Evolutionary conservation across 2,329 filamentous ascomycete genomes (phyloP).

Genomic region (Fusarium pilosicola): DNA sequence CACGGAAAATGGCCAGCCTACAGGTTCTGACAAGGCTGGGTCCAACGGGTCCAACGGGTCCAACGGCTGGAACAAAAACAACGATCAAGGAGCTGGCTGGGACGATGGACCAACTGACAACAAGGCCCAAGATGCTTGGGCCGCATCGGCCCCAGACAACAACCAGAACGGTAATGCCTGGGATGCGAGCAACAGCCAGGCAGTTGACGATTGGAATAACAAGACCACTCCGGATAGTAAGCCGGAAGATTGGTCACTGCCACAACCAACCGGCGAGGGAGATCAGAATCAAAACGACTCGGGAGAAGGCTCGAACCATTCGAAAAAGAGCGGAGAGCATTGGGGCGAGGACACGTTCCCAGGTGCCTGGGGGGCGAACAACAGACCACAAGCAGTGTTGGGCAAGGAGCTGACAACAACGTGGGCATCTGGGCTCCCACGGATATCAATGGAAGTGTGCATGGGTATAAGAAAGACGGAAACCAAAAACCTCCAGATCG

Average conservation of each 20-base stretch:
- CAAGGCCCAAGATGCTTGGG: neutral
- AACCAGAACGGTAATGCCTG: constrained; percentile 8
- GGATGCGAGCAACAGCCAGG: constrained; percentile 7
- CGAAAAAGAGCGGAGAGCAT: constrained; percentile 30
- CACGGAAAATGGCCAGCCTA: constrained; percentile 8
- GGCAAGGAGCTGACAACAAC: constrained; percentile 29
- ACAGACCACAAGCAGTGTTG: constrained; percentile 10
- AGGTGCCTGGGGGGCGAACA: constrained; percentile 2
- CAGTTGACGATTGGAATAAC: constrained; percentile 4
- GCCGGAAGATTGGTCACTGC: neutral
- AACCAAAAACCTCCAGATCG: neutral
- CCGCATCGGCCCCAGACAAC: neutral
- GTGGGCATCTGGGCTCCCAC: constrained; percentile 19
- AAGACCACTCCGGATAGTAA: constrained; percentile 5
- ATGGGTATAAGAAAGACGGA: neutral
- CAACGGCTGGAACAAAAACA: constrained; percentile 27
- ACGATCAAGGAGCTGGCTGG: constrained; percentile 6
- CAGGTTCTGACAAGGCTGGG: constrained; percentile 20
- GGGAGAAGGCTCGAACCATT: constrained; percentile 28
- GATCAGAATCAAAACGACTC: neutral
- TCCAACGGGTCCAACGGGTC: constrained; percentile 30
- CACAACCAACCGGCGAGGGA: constrained; percentile 8
- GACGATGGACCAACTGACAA: neutral
- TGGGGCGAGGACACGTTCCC: constrained; percentile 37
- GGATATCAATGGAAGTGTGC: neutral